phyloP scores from a whole-genome alignment of 2,329 filamentous ascomycete genomes.

The Cladosporium oxysporum region DNA sequence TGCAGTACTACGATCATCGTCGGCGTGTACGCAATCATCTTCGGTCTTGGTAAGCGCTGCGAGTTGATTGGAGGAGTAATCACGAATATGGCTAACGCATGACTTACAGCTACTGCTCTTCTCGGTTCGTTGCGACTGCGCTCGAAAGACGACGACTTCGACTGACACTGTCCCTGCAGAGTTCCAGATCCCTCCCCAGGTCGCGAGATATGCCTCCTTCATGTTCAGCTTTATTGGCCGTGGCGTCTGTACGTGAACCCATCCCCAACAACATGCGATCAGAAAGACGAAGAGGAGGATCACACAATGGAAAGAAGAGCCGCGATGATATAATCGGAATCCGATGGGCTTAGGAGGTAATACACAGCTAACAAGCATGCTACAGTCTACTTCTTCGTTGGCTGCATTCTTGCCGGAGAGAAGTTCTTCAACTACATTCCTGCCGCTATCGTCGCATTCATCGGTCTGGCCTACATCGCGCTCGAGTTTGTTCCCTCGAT shows the following conservation, averaged over 20 bases:
- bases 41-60: slow-evolving; percentile 72
- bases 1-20: slow-evolving; percentile 71
- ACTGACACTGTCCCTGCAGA: slow-evolving; percentile 52
- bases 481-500: slow-evolving; percentile 55
- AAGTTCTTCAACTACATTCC: slow-evolving; percentile 70
- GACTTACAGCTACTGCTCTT: slow-evolving; percentile 59
- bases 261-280: not conserved
- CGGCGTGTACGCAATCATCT: slow-evolving; percentile 85
- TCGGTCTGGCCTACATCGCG: slow-evolving; percentile 72
- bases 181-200: slow-evolving; percentile 91
- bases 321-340: not conserved
- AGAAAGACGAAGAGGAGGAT: not conserved
- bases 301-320: not conserved
- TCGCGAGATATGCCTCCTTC: slow-evolving; percentile 93
- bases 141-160: not conserved
- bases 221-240: slow-evolving; percentile 97
- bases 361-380: slow-evolving; percentile 22
- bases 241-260: slow-evolving; percentile 73
- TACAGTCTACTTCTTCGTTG: slow-evolving; percentile 95
- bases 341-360: not conserved
- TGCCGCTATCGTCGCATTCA: slow-evolving; percentile 73
- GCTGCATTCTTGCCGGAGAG: slow-evolving; percentile 75
- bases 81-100: not conserved
- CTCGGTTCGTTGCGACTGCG: slow-evolving; percentile 41
- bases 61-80: not conserved